A percentile compares a stretch with the other conserved stretches of the same genome.
Evolutionary conservation across 768 basidiomycete genomes (phyloP).

Genomic region (Lepiota brunneoincarnata): DNA sequence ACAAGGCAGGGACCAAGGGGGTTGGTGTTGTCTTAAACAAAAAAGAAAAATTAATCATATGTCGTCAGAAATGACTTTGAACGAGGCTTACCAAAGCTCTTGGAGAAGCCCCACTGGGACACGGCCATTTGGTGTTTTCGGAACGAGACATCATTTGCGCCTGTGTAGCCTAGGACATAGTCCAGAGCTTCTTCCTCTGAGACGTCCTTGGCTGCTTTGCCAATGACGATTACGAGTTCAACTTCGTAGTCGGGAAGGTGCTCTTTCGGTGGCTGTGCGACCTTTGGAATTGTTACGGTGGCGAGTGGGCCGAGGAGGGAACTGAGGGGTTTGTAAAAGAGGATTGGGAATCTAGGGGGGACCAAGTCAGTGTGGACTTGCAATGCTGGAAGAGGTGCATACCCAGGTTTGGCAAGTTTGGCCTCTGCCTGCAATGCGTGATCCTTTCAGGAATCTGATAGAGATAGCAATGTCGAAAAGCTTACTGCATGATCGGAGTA

Average conservation of each 20-base stretch:
- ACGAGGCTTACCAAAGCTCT: conserved; percentile 65
- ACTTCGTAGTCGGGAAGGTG: conserved; percentile 83
- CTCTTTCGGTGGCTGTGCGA: conserved; percentile 65
- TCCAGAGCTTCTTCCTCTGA: conserved; percentile 78
- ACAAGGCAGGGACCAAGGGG: conserved; percentile 85
- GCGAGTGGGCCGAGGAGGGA: conserved; percentile 71
- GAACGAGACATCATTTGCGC: conserved; percentile 84
- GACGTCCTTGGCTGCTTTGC: conserved; percentile 78
- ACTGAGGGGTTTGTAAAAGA: conserved; percentile 78
- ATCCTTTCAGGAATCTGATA: conserved; percentile 1
- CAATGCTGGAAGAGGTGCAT: conserved; percentile 19
- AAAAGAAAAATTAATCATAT: background rate
- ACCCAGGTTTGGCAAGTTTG: conserved; percentile 63
- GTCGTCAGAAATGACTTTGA: background rate
- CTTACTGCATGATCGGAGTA: conserved; percentile 81
- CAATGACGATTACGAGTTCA: conserved; percentile 80
- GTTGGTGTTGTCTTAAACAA: conserved; percentile 52
- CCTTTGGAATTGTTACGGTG: conserved; percentile 61
- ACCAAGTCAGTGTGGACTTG: background rate
- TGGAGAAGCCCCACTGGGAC: conserved; percentile 87
- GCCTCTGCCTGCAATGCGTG: conserved; percentile 54
- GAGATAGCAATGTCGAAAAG: conserved; percentile 1
- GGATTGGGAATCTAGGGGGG: conserved; percentile 53
- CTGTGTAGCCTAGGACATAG: conserved; percentile 83
- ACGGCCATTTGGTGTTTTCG: conserved; percentile 77